These are phyloP conservation scores for Cubamyces sp. DNA, from an alignment of 768 basidiomycete species.

Conservation along the genomic window DNA sequence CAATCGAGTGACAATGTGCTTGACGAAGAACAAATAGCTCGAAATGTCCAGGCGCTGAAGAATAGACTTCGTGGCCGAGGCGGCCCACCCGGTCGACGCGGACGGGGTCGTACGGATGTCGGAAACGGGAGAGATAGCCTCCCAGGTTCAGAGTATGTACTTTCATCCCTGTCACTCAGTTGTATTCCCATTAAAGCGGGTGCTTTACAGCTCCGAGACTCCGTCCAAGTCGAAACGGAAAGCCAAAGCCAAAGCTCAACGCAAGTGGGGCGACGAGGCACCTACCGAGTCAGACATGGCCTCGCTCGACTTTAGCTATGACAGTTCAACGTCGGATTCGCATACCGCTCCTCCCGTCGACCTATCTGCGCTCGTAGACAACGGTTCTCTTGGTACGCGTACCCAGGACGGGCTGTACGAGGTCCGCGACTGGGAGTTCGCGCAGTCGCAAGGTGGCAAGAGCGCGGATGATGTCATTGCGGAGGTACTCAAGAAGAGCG, in stretches of 20 bases:
- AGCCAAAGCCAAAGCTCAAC: slow-evolving; percentile 66
- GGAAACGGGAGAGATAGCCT: slow-evolving; percentile 64
- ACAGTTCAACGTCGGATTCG: slow-evolving; percentile 48
- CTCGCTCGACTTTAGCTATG: slow-evolving; percentile 83
- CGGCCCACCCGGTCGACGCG: slow-evolving; percentile 57
- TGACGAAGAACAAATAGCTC: slow-evolving; percentile 89
- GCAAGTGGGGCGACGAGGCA: slow-evolving; percentile 90
- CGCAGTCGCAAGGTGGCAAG: slow-evolving; percentile 40
- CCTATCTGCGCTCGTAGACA: slow-evolving; percentile 66
- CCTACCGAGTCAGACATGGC: slow-evolving; percentile 91
- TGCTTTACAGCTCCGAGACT: slow-evolving; percentile 57
- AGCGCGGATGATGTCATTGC: slow-evolving; percentile 57
- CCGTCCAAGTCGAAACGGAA: slow-evolving; percentile 47
- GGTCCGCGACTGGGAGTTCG: slow-evolving; percentile 85
- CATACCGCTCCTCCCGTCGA: slow-evolving; percentile 42
- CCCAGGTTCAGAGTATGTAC: slow-evolving; percentile 71
- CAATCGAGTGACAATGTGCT: slow-evolving; percentile 54
- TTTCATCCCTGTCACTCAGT: neutral
- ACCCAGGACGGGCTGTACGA: slow-evolving; percentile 75
- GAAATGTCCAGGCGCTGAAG: slow-evolving; percentile 91
- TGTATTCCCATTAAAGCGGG: neutral
- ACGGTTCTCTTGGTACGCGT: slow-evolving; percentile 75
- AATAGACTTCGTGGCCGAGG: slow-evolving; percentile 79
- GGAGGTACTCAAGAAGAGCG: slow-evolving; percentile 53
- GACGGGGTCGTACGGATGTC: slow-evolving; percentile 49